Base-by-base conservation (phyloP, 2,329 filamentous ascomycete genomes). In the Lanzia echinophila region DNA sequence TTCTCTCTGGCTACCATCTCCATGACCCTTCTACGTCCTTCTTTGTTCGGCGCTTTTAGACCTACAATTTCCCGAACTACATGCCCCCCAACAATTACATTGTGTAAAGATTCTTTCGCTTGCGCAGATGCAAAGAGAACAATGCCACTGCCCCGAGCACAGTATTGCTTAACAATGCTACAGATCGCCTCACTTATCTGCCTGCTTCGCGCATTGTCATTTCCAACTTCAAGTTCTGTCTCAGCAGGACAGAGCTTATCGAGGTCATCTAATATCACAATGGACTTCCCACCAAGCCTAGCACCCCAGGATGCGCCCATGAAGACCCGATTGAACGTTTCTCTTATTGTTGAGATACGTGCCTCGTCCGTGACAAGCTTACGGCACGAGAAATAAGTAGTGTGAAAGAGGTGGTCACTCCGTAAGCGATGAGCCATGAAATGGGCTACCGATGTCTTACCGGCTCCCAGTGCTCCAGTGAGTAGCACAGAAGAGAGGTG, bases 241-340 rank as follows among this genome's bases (percentile, higher is more conserved):
- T 99, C 95, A 1, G 85, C 86, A 0, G 94, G 92, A 66, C 92
- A 97, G 1, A 99, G 76, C 65, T 89, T 90, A 70, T 99, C 94
- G 6, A 99, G 73, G 65, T 99, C 94, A 65, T 99, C 94, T 1
- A 99, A 75, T 47, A 99, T 82, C 19, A 99, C 88, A 2, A 97
- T 69, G 0, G 91, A 82, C 58, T 83, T 85, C 4, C 94, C 94
- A 20, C 90, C 91, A 0, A 94, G 78, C 56, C 92, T 81, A 34
- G 92, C 89, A 36, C 89, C 90, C 94, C 94, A 99, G 41, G 88
- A 86, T 3, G 94, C 94, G 19, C 83, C 80, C 76, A 94, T 90
- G 68, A 99, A 97, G 2, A 95, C 71, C 15, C 90, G 82, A 48
- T 82, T 85, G 5, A 99, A 72, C 0, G 84, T 94, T 65, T 97